Percentiles rank a stretch among this genome's conserved stretches.
Conservation (phyloP, 2,329 filamentous ascomycete species). For the Bipolaris victoriae region DNA sequence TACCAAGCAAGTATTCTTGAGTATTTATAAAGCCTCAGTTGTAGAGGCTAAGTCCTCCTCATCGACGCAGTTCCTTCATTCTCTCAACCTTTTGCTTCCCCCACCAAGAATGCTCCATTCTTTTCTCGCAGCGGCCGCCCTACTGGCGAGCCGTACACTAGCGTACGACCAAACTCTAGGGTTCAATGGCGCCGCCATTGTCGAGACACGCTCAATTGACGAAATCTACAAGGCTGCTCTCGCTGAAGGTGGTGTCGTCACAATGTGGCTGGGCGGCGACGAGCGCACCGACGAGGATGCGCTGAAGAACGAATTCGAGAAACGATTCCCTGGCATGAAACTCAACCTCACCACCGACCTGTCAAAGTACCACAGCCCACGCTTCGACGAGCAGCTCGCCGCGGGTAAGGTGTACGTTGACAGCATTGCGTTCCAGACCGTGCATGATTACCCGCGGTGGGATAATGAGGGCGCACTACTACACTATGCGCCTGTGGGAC, state of each 20-base stretch:
- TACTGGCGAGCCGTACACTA: constrained; percentile 1
- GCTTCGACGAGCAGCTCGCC: constrained; percentile 56
- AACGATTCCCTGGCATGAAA: constrained; percentile 56
- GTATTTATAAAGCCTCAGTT: not conserved
- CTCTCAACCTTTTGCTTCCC: not conserved
- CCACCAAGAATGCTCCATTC: not conserved
- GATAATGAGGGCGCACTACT: constrained; percentile 55
- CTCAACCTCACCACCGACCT: constrained; percentile 63
- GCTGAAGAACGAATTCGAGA: constrained; percentile 54
- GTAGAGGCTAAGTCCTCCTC: not conserved
- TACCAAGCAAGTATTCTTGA: not conserved
- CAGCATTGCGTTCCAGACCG: constrained; percentile 56
- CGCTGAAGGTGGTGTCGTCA: constrained; percentile 55
- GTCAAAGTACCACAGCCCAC: constrained; percentile 61
- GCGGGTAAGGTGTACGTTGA: constrained; percentile 47
- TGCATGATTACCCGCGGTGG: constrained; percentile 61
- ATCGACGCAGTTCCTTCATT: not conserved
- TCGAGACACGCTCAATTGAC: constrained; percentile 56
- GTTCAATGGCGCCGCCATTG: not conserved
- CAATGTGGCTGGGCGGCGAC: constrained; percentile 58
- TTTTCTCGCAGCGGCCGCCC: not conserved
- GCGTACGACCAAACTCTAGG: not conserved
- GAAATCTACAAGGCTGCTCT: constrained; percentile 59
- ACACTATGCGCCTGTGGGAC: constrained; percentile 57
- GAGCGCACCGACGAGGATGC: constrained; percentile 50